Conservation (phyloP, 345 rosid genomes). For the Gossypium australe region DNA sequence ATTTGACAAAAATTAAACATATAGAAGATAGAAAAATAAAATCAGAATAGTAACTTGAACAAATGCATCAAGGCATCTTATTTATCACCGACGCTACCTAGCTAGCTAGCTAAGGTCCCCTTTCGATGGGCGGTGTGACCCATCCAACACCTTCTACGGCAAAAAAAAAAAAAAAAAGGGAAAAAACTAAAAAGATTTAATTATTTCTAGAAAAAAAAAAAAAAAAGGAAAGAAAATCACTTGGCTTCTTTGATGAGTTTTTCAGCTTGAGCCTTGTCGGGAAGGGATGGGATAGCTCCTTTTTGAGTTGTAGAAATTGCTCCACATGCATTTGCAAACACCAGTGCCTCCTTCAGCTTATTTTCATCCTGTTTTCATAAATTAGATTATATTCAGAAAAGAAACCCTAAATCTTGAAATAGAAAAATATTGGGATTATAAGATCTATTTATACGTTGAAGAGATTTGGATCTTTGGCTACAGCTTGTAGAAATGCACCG, state of each 20-base stretch:
- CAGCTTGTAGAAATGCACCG: not conserved
- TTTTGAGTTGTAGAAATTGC: not conserved
- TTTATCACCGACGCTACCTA: not conserved
- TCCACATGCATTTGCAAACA: not conserved
- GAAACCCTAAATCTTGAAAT: not conserved
- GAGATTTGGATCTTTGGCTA: not conserved
- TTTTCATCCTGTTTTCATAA: not conserved
- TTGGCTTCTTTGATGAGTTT: not conserved
- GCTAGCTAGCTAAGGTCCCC: too few relatives aligned
- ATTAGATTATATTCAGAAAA: not conserved
- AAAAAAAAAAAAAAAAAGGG: not conserved
- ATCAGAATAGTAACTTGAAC: not conserved
- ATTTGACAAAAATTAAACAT: not conserved
- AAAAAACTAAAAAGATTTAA: not conserved
- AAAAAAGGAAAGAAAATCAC: not conserved
- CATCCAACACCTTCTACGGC: too few relatives aligned
- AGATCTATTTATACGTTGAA: not conserved
- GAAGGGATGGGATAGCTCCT: constrained; percentile 9
- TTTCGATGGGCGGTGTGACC: too few relatives aligned
- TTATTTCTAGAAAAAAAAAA: not conserved
- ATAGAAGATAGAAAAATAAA: not conserved
- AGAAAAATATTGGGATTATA: not conserved
- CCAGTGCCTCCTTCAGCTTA: not conserved
- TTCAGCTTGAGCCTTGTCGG: not conserved
- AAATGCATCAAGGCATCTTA: not conserved